phyloP scores from a whole-genome alignment of 2,329 filamentous ascomycete genomes.

The Ceratocystis cacaofunesta region DNA sequence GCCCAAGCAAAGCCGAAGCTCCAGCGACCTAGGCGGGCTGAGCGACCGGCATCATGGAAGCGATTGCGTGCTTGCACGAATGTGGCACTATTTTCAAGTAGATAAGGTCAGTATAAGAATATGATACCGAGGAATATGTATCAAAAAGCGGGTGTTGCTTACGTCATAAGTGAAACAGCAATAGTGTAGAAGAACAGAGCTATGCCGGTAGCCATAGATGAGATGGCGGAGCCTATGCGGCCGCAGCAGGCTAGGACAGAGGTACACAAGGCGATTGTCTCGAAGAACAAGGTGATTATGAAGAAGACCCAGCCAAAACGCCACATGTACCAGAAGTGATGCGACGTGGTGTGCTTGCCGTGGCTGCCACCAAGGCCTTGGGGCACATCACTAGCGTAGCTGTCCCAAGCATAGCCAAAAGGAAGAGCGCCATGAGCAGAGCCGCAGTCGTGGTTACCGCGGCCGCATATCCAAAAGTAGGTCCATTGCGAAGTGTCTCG shows the following conservation, averaged over 20 bases:
- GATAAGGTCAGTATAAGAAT: slow-evolving; percentile 18
- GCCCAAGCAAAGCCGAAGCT: slow-evolving; percentile 69
- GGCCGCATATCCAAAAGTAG: slow-evolving; percentile 70
- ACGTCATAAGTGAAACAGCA: slow-evolving; percentile 63
- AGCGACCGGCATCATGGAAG: slow-evolving; percentile 42
- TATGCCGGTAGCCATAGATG: slow-evolving; percentile 40
- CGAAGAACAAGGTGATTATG: slow-evolving; percentile 71
- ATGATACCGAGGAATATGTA: neutral
- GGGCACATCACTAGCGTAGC: slow-evolving; percentile 31
- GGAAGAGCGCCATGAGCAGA: slow-evolving; percentile 45
- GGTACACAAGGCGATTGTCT: slow-evolving; percentile 49
- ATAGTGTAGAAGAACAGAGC: slow-evolving; percentile 57
- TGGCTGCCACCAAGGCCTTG: slow-evolving; percentile 34
- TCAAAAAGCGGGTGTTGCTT: slow-evolving; percentile 23
- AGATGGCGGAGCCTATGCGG: slow-evolving; percentile 53
- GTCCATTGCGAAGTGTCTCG: slow-evolving; percentile 66
- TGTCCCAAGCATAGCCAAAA: slow-evolving; percentile 56
- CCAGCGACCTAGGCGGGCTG: slow-evolving; percentile 48
- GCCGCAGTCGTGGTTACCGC: slow-evolving; percentile 49
- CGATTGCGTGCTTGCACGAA: slow-evolving; percentile 56
- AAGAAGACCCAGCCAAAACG: slow-evolving; percentile 89
- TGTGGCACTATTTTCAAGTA: slow-evolving; percentile 28
- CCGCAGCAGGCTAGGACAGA: slow-evolving; percentile 56
- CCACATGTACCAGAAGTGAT: slow-evolving; percentile 65
- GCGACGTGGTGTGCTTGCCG: slow-evolving; percentile 39